Base-by-base conservation (phyloP, 2,329 filamentous ascomycete species). In the Plenodomus tracheiphilus region DNA sequence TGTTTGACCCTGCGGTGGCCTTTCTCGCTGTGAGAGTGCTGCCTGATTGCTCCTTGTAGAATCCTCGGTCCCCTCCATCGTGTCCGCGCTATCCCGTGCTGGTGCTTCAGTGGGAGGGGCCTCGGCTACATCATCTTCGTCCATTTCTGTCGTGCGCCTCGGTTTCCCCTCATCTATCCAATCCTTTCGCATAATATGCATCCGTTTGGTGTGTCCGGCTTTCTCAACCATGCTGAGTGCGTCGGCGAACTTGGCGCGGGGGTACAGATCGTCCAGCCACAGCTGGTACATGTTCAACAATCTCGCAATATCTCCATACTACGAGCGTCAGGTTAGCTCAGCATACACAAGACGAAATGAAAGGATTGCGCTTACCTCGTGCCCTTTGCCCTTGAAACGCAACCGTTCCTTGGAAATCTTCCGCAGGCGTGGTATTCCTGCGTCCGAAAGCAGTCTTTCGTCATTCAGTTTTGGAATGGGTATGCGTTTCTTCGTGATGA, bases 201-300 rank as follows among this genome's bases (percentile, higher is more conserved):
- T 81, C 13, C 81, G 79, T 68, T 89, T 92, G 62, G 87, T 90
- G 73, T 97, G 94, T 1, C 94, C 94, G 0, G 91, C 80, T 74
- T 96, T 97, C 71, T 99, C 94, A 2, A 97, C 89, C 78, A 97
- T 96, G 34, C 81, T 77, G 6, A 97, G 77, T 2, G 89, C 94
- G 65, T 99, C 94, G 40, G 89, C 82, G 65, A 99, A 99, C 65
- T 91, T 93, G 4, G 93, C 94, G 66, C 95, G 91, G 11, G 94
- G 94, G 66, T 92, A 99, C 11, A 99, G 79, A 66, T 97, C 91
- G 73, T 99, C 93, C 2, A 99, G 87, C 94, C 94, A 99, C 47
- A 96, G 74, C 70, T 97, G 94, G 69, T 97, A 99, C 69, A 95
- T 89, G 19, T 89, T 90, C 40, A 99, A 80, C 19, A 99, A 81